phyloP scores from a whole-genome alignment of 257 asterid species.

The Leonotis leonurus region DNA sequence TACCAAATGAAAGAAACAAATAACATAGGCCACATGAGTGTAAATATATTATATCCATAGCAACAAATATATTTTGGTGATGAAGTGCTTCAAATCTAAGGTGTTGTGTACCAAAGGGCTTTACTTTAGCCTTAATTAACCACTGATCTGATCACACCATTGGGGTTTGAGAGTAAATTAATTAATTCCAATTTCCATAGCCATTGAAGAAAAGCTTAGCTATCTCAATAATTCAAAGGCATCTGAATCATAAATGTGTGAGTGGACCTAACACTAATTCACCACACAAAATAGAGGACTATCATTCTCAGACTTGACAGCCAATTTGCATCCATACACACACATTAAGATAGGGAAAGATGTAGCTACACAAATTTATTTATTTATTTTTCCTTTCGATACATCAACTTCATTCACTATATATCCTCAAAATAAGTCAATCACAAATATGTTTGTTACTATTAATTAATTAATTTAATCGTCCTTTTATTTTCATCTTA shows the following conservation, averaged over 20 bases:
- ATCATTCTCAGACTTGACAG: conserved; percentile 43
- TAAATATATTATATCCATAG: neutral
- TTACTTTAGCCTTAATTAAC: too few relatives aligned
- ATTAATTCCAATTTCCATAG: too few relatives aligned
- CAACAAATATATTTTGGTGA: conserved; percentile 5
- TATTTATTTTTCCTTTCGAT: neutral
- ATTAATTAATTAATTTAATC: too few relatives aligned
- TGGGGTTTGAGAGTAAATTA: conserved; percentile 6
- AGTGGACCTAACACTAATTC: conserved; percentile 45
- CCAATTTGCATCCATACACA: conserved; percentile 34
- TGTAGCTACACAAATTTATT: neutral
- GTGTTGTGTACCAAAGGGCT: neutral
- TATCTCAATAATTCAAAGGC: conserved; percentile 36
- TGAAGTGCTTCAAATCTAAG: conserved; percentile 15
- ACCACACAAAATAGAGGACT: conserved; percentile 30
- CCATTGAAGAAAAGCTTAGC: neutral
- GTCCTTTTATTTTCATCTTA: too few relatives aligned
- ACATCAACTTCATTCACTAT: neutral
- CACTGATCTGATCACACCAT: neutral
- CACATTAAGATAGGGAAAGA: neutral
- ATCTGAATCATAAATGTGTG: conserved; percentile 42
- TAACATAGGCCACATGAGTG: conserved; percentile 6
- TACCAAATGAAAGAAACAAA: conserved; percentile 5
- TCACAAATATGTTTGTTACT: too few relatives aligned
- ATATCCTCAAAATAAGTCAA: too few relatives aligned